Conservation (phyloP, 106 monocot genomes). For the Phalaenopsis aphrodite region DNA sequence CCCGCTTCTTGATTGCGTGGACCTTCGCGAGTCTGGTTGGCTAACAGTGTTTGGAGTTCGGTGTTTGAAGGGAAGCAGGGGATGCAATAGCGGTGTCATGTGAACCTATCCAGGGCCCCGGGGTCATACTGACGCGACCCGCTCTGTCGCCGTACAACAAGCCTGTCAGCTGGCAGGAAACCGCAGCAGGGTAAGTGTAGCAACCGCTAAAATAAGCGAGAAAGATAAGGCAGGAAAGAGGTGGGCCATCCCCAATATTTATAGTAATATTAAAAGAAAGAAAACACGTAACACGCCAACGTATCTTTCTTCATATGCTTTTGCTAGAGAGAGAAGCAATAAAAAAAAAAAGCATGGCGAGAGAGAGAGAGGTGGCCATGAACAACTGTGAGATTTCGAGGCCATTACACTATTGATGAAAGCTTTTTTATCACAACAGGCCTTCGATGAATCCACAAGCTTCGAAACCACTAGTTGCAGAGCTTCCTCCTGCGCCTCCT, state of each 20-base stretch:
- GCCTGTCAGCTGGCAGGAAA: conserved; percentile 21
- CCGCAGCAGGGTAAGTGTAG: not conserved
- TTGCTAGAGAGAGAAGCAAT: not conserved
- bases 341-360: no score
- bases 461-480: not conserved
- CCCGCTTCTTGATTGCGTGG: no score
- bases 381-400: no score
- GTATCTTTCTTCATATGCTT: not conserved
- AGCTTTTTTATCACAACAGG: no score
- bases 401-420: no score
- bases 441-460: not conserved
- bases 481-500: not conserved
- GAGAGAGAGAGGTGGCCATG: no score
- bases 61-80: not conserved
- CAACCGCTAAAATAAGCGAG: not conserved
- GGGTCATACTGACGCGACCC: conserved; percentile 18
- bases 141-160: conserved; percentile 17
- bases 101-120: conserved; percentile 6
- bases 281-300: not conserved
- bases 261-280: not conserved
- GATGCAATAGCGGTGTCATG: conserved; percentile 3
- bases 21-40: no score
- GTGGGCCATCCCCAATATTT: not conserved
- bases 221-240: not conserved
- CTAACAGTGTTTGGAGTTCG: not conserved